Evolutionary conservation across 129 eudicot species (phyloP), one percentile per base, ranked within the genome.

Genomic region (Helianthus tuberosus): DNA sequence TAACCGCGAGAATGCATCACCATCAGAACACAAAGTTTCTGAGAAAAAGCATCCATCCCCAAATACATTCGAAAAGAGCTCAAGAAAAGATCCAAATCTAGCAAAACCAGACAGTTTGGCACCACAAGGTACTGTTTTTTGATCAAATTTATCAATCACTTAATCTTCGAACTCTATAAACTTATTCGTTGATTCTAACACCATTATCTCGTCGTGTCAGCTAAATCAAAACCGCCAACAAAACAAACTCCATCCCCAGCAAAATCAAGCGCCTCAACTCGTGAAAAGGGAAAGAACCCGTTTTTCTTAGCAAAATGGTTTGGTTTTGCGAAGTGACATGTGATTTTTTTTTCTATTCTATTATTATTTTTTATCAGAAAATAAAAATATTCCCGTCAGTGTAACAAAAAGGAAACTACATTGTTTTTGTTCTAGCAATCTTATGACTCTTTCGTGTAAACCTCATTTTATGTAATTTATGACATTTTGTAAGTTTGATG

Each of bases 291-390:
- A 79, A 91, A 91, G 85, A 91, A 88, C 38, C 84, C 75, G 32
- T 85, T 82, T 78, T 79, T 84, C 73, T 79, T 91, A 52, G 91
- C 94, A 3, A 91, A 88, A 70, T 84, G 90, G 87, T 91, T 91
- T 73, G 97, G 97, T 52, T 91, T 91, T 50, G 97, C 86, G 32
- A 90, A 83, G 84, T 85, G 79, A 75, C 57, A 52, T 71, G 74
- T 58, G 73, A 17, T 60, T 50, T 29, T 5, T 59, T 70, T 69
- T 57, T 81, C 66, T 75, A 68, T 76, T 82, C 57, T 27, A 61
- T 60, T 68, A 71, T 75, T 78, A 23, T 69, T 78, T 57, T 69
- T 64, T 64, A 74, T 69, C 67, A 69, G 74, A 64, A 52, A 66
- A 51, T 13, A 70, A 74, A 50, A 3, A 57, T 8, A 15, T n/a